These are phyloP conservation scores for Sordaria brevicollis DNA, from an alignment of 495 filamentous ascomycete genomes.

Conservation along the genomic window DNA sequence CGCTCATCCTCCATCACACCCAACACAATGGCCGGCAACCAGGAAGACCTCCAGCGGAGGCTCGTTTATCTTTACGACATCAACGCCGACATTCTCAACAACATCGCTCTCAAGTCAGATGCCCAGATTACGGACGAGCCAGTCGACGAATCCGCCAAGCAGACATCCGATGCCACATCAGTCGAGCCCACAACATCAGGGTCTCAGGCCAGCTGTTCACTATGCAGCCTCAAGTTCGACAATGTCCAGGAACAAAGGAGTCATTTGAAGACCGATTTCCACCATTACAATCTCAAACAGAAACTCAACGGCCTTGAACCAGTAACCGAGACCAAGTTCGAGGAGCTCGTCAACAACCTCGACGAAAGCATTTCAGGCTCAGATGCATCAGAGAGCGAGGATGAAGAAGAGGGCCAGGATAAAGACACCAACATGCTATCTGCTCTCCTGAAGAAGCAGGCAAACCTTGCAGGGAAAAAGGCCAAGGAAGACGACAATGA, in stretches of 20 bases:
- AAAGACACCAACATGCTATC: conserved; percentile 54
- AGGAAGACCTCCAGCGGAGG: conserved; percentile 28
- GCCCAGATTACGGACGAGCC: conserved; percentile 21
- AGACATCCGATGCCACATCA: conserved; percentile 7
- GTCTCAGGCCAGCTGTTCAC: conserved; percentile 61
- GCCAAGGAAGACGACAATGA: conserved; percentile 22
- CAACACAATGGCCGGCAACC: conserved; percentile 18
- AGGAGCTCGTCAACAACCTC: conserved; percentile 68
- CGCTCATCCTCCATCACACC: neutral
- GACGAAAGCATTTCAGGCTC: conserved; percentile 89
- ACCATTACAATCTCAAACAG: conserved; percentile 89
- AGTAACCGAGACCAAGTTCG: conserved; percentile 71
- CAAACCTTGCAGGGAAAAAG: conserved; percentile 46
- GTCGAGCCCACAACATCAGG: conserved; percentile 35
- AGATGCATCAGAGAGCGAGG: conserved; percentile 43
- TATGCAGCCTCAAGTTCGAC: conserved; percentile 62
- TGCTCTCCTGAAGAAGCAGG: conserved; percentile 73
- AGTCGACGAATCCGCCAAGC: conserved; percentile 12
- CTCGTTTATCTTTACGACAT: conserved; percentile 70
- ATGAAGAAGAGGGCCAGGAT: conserved; percentile 33
- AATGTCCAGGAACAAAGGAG: conserved; percentile 72
- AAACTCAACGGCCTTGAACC: conserved; percentile 59
- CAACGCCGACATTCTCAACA: conserved; percentile 62
- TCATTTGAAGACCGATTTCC: conserved; percentile 85
- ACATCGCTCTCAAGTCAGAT: conserved; percentile 50